Base-by-base conservation (phyloP, 345 rosid species). In the Moricandia arvensis region DNA sequence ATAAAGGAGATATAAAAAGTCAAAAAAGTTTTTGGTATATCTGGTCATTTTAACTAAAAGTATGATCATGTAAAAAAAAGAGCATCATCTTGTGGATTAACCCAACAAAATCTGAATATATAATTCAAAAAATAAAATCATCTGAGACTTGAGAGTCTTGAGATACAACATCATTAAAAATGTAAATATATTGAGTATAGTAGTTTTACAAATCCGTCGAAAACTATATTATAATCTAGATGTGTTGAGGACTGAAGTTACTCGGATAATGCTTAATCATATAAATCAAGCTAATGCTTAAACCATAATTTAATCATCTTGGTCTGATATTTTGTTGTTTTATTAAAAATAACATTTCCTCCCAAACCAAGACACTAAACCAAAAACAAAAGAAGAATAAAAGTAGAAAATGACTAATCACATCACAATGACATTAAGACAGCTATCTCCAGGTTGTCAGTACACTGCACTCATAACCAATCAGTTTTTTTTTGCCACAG, bases 391-490 rank as follows among this genome's bases (percentile, higher is more conserved):
- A 24, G 27, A 66, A 66, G 7, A 24, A 13, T 7, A 27, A 66
- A 66, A 43, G 24, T 66, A 6, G 31, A 30, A 17, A 29, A 13
- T 27, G 72, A 47, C 53, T 67, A 75, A 66, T 59, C 67, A 66
- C 68, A 75, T 66, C 53, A 67, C 53, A 47, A 4, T 59, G 73
- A 24, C 51, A 66, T 43, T 29, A 59, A 59, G 18, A 74, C 66
- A 74, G 51, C 66, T 66, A 30, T 58, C 26, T 31, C 66, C 78
- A 66, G 66, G 59, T 74, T 74, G 72, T 34, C 72, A 66, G 49
- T 43, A 66, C 72, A 66, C 35, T 38, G 34, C 59, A 74, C 72
- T 66, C 72, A 66, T 18, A 18, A 59, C 77, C 78, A 58, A 66
- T 66, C 45, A 38, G 4, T 7, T 29, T 29, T 34, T 34, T 33